These are phyloP conservation scores for Picocystis sp. DNA, from an alignment of 163 green algal species.

Conservation along the genomic window DNA sequence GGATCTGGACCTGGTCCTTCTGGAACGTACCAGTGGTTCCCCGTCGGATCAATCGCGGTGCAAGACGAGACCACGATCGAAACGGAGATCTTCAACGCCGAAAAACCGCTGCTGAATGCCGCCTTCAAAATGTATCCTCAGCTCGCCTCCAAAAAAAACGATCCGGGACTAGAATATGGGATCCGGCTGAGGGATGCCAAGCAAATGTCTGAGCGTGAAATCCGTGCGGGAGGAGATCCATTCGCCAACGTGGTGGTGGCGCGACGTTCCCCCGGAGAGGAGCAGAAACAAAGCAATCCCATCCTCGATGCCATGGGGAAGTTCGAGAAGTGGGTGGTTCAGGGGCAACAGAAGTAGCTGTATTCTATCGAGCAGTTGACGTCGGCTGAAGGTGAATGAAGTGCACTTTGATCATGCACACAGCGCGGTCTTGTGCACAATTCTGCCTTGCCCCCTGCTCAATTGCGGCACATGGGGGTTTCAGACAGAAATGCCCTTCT, in stretches of 20 bases:
- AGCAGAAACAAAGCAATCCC: too few species aligned
- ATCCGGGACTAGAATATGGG: conserved; percentile 4
- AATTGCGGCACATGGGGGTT: too few species aligned
- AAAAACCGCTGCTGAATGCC: conserved; percentile 3
- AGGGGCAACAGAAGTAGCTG: too few species aligned
- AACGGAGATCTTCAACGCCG: conserved; percentile 1
- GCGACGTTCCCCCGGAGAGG: too few species aligned
- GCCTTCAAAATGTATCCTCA: conserved; percentile 9
- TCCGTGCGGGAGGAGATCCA: not conserved
- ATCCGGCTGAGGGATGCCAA: conserved; percentile 5
- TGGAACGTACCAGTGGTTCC: conserved; percentile 8
- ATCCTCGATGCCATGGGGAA: too few species aligned
- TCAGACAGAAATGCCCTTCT: too few species aligned
- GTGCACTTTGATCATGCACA: too few species aligned
- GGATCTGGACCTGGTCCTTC: conserved; percentile 3
- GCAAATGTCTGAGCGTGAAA: conserved; percentile 9
- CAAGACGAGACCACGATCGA: conserved; percentile 2
- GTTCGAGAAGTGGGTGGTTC: too few species aligned
- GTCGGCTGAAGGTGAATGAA: too few species aligned
- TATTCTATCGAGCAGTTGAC: too few species aligned
- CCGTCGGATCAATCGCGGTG: conserved; percentile 4
- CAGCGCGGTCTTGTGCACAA: too few species aligned
- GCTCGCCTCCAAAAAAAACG: conserved; percentile 1
- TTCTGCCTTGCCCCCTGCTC: too few species aligned
- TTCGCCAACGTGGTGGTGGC: not conserved